Evolutionary conservation across 257 asterid species (phyloP).

Genomic region (Solanum megistacrolobum): DNA sequence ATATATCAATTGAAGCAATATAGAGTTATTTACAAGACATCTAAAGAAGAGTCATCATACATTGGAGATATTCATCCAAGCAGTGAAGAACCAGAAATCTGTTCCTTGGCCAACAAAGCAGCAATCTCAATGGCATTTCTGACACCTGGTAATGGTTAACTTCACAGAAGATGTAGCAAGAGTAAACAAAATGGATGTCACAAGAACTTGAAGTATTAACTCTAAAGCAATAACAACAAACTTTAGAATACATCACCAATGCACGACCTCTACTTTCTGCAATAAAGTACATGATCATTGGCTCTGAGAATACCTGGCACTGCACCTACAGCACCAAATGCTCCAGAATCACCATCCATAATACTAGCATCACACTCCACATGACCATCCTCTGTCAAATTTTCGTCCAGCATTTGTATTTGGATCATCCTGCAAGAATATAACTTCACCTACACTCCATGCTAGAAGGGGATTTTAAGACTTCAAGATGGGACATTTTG

Average conservation of each 20-base stretch:
- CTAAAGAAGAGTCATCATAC: conserved; percentile 31
- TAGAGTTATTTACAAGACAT: neutral
- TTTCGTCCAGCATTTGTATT: conserved; percentile 82
- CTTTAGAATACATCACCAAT: neutral
- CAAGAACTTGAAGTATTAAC: neutral
- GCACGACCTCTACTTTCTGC: neutral
- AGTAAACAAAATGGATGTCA: conserved; percentile 24
- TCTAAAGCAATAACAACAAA: neutral
- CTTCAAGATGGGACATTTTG: neutral
- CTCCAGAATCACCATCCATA: conserved; percentile 87
- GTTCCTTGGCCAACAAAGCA: conserved; percentile 77
- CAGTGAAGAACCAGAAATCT: conserved; percentile 60
- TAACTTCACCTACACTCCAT: neutral
- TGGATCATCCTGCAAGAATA: conserved; percentile 68
- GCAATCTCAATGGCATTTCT: conserved; percentile 86
- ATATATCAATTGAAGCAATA: neutral
- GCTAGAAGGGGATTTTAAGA: neutral
- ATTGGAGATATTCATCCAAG: conserved; percentile 88
- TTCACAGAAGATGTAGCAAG: conserved; percentile 45
- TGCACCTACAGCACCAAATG: conserved; percentile 95
- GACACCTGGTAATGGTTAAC: conserved; percentile 74
- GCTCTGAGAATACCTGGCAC: conserved; percentile 54
- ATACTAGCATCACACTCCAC: conserved; percentile 96
- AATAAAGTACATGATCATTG: neutral
- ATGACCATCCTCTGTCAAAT: conserved; percentile 79